phyloP scores from a whole-genome alignment of 129 eudicot genomes.

The Artemisia annua region DNA sequence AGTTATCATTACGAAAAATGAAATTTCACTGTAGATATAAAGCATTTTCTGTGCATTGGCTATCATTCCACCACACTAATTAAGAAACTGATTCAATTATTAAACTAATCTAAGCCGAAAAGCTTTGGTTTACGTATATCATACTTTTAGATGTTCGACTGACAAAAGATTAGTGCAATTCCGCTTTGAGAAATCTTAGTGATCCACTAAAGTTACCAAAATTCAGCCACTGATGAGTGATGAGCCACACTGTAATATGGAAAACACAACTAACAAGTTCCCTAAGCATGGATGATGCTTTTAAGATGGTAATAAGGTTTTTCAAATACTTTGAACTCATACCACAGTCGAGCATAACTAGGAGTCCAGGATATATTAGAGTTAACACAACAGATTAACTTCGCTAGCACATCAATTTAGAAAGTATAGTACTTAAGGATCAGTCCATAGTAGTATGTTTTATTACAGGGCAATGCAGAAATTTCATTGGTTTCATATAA shows the following conservation, averaged over 20 bases:
- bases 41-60: conserved; percentile 8
- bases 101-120: not conserved
- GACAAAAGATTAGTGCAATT: not conserved
- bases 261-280: conserved; percentile 13
- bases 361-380: not conserved
- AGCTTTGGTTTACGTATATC: not conserved
- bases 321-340: not conserved
- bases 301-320: conserved; percentile 2
- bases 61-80: conserved; percentile 14
- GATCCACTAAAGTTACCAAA: not conserved
- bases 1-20: conserved; percentile 3
- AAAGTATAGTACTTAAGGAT: not conserved
- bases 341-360: not conserved
- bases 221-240: too few species aligned
- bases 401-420: not conserved
- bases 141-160: not conserved
- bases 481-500: not conserved
- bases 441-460: not conserved
- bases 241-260: too few species aligned
- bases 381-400: conserved; percentile 3
- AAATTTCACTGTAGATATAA: not conserved
- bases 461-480: not conserved
- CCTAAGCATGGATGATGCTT: not conserved
- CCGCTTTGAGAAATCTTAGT: not conserved
- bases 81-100: too few species aligned